phyloP scores from a whole-genome alignment of 2,329 filamentous ascomycete genomes.

The Metarhizium humberi region DNA sequence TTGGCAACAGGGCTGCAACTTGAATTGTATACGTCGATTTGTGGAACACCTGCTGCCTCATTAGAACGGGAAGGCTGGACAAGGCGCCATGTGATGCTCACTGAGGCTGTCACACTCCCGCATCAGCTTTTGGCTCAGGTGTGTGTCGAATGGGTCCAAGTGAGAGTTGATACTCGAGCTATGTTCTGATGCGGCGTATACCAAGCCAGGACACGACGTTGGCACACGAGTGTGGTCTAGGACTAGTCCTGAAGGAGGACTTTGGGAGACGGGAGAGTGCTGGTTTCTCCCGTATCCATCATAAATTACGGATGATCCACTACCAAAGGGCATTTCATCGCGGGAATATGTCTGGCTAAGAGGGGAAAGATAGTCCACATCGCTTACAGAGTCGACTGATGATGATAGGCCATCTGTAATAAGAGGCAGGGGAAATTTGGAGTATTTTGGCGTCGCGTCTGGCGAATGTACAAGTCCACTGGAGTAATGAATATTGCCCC shows the following conservation, averaged over 20 bases:
- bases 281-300: conserved; percentile 42
- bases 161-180: conserved; percentile 53
- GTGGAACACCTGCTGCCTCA: conserved; percentile 36
- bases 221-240: conserved; percentile 46
- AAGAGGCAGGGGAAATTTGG: conserved; percentile 35
- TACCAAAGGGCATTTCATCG: conserved; percentile 47
- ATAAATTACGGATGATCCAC: conserved; percentile 48
- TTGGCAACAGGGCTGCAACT: conserved; percentile 38
- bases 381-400: conserved; percentile 50
- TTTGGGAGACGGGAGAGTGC: conserved; percentile 44
- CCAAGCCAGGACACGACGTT: conserved; percentile 51
- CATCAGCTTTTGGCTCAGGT: conserved; percentile 42
- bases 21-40: conserved; percentile 42
- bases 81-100: conserved; percentile 31
- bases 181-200: conserved; percentile 51
- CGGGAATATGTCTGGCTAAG: conserved; percentile 47
- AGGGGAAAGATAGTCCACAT: conserved; percentile 54
- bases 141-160: conserved; percentile 47
- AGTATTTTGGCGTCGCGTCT: conserved; percentile 28
- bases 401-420: conserved; percentile 42
- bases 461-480: conserved; percentile 26
- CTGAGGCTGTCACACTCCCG: conserved; percentile 47
- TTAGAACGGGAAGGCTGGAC: conserved; percentile 27
- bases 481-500: conserved; percentile 38
- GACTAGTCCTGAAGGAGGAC: conserved; percentile 44